A percentile compares a stretch with the other conserved stretches of the same genome.
Evolutionary conservation across 305 asterid genomes (phyloP).

Genomic region (Fraxinus paxiana): DNA sequence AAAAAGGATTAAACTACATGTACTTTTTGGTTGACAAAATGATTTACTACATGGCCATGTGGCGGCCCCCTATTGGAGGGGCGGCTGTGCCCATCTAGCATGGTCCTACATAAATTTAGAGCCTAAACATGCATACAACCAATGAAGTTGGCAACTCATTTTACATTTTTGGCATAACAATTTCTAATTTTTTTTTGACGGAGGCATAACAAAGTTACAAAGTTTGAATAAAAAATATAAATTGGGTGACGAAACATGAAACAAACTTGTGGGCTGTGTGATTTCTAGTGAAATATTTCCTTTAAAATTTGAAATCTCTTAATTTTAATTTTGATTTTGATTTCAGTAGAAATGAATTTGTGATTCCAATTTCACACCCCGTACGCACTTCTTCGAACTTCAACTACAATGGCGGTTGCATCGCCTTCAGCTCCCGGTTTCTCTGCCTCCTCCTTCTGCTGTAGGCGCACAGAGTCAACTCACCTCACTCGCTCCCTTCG

Average conservation of each 20-base stretch:
- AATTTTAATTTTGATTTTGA: background rate
- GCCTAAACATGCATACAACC: background rate
- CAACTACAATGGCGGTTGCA: conserved; percentile 58
- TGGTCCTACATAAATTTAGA: no score
- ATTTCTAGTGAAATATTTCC: background rate
- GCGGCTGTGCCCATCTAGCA: no score
- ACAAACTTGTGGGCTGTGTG: background rate
- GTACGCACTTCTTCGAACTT: conserved; percentile 9
- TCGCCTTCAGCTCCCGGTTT: conserved; percentile 60
- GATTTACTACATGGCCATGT: no score
- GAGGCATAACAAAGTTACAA: background rate
- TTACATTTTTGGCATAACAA: background rate
- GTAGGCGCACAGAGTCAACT: conserved; percentile 27
- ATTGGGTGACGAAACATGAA: background rate
- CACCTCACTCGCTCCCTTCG: conserved; percentile 16
- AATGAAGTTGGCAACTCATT: background rate
- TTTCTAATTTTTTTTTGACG: background rate
- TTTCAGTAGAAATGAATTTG: background rate
- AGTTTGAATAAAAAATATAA: no score
- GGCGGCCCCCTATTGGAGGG: no score
- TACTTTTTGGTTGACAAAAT: no score
- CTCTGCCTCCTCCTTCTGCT: conserved; percentile 36
- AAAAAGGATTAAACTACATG: no score
- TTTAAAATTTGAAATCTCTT: background rate
- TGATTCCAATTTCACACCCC: conserved; percentile 23